Evolutionary conservation across 768 basidiomycete genomes (phyloP), one percentile per base, ranked within the genome.

Genomic region (Tulasnella sp.): DNA sequence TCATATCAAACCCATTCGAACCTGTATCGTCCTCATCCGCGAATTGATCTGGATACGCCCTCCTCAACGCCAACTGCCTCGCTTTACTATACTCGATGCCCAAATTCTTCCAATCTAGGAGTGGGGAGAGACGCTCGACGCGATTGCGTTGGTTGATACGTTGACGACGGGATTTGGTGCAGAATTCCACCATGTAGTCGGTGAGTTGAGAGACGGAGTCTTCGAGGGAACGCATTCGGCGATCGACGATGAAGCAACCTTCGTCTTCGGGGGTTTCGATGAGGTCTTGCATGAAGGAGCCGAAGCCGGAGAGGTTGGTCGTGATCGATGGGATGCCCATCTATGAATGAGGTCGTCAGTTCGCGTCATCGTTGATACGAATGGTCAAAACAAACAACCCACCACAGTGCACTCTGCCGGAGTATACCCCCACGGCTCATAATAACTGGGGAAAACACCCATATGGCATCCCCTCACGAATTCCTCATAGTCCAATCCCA

Each of bases 341-440:
- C 84, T 88, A 65, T 34, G 43, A 51, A 52, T 19, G 19, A 13
- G 9, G 15, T 32, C 27, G n/a, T 51, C 42, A 51, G 45, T 32
- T 48, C 21, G 26, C 49, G 24, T 49, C 2, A 51, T 44, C 62
- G 30, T 27, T 34, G 30, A 27, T n/a, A 23, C 19, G n/a, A 27
- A 5, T 27, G 17, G 26, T 8, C 1, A 3, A 34, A 38, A 54
- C 32, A 21, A 34, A 13, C 50, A 27, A 76, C 85, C 64, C 73
- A 87, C 86, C 38, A 99, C 96, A n/a, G 96, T 98, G 70, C 96
- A 98, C 70, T 98, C 95, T 1, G 95, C 95, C 0, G 95, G 95
- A 1, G 92, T 96, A 69, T 96, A 96, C 0, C 90, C 90, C 90
- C 90, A 92, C 2, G 91, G 91, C 73, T 94, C 89, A 69, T 96